Percentiles rank a stretch among this genome's conserved stretches.
These are phyloP conservation scores for Hyaloscypha bicolor DNA, from an alignment of 495 filamentous ascomycete species.

Conservation along the genomic window DNA sequence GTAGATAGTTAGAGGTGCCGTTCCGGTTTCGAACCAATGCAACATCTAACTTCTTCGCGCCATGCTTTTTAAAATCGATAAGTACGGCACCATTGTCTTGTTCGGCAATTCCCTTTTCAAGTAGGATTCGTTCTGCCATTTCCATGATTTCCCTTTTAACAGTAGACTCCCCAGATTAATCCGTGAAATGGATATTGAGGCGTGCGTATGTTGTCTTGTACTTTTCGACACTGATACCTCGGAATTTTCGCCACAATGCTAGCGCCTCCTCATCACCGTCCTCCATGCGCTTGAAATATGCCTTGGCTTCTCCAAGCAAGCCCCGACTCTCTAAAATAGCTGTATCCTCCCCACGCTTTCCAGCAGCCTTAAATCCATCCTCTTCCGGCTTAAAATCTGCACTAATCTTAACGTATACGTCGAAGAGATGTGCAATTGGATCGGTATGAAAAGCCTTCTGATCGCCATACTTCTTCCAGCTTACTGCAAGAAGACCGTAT, in stretches of 20 bases:
- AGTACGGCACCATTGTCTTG: constrained; percentile 1
- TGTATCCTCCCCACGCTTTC: constrained; percentile 44
- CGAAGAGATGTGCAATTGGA: constrained; percentile 57
- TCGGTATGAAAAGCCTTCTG: constrained; percentile 41
- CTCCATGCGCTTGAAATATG: constrained; percentile 73
- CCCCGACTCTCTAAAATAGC: constrained; percentile 52
- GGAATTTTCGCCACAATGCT: constrained; percentile 64
- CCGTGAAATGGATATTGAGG: constrained; percentile 71
- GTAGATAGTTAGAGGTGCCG: constrained; percentile 15
- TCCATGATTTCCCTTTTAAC: neutral
- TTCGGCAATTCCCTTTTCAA: constrained; percentile 9
- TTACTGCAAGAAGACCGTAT: constrained; percentile 70
- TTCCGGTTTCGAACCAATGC: constrained; percentile 50
- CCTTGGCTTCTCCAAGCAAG: constrained; percentile 56
- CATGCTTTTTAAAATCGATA: constrained; percentile 5
- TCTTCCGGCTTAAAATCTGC: constrained; percentile 52
- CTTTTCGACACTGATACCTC: constrained; percentile 64
- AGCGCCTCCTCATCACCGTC: constrained; percentile 63
- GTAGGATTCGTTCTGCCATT: constrained; percentile 6
- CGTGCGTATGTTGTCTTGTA: constrained; percentile 66
- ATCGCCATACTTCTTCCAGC: constrained; percentile 52
- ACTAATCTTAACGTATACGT: constrained; percentile 71
- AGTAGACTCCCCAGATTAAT: constrained; percentile 67
- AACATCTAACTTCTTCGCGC: constrained; percentile 3
- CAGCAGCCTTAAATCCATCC: constrained; percentile 58